Percentiles rank a stretch among this genome's conserved stretches.
Conservation (phyloP, 805 yeast species). For the Metschnikowia kofuensis region DNA sequence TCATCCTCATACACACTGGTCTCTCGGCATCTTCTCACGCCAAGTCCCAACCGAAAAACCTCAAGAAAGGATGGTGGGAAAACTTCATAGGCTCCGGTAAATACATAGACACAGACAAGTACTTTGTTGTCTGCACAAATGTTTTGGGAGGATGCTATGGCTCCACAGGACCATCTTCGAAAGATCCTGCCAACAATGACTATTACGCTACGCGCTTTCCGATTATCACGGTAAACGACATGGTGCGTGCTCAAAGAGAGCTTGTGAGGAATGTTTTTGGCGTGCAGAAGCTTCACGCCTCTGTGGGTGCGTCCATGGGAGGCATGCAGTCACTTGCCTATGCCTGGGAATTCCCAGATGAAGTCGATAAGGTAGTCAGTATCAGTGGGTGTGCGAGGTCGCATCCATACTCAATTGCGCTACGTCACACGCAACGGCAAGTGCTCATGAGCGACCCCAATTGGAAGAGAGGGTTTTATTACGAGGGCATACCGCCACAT, state of each 20-base stretch:
- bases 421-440: slow-evolving; percentile 90
- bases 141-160: slow-evolving; percentile 95
- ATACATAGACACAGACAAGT: slow-evolving; percentile 76
- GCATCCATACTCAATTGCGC: slow-evolving; percentile 90
- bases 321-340: slow-evolving; percentile 96
- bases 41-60: slow-evolving; percentile 67
- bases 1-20: slow-evolving; percentile 84
- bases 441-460: slow-evolving; percentile 92
- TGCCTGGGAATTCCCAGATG: slow-evolving; percentile 77
- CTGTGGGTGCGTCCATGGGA: slow-evolving; percentile 94
- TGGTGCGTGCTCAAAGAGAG: slow-evolving; percentile 85
- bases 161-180: slow-evolving; percentile 86
- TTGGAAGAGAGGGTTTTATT: slow-evolving; percentile 90
- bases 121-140: slow-evolving; percentile 83
- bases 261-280: slow-evolving; percentile 62
- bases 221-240: slow-evolving; percentile 78
- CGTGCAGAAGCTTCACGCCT: slow-evolving; percentile 64
- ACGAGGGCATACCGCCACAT: slow-evolving; percentile 81
- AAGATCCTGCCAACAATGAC: slow-evolving; percentile 63
- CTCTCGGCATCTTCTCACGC: slow-evolving; percentile 94
- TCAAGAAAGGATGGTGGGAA: slow-evolving; percentile 93
- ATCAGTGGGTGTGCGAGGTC: slow-evolving; percentile 92
- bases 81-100: slow-evolving; percentile 82
- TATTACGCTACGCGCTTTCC: slow-evolving; percentile 88
- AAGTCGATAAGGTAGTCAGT: slow-evolving; percentile 69